phyloP scores from a whole-genome alignment of 192 early-diverging fungal species.

The Radiomyces spectabilis region DNA sequence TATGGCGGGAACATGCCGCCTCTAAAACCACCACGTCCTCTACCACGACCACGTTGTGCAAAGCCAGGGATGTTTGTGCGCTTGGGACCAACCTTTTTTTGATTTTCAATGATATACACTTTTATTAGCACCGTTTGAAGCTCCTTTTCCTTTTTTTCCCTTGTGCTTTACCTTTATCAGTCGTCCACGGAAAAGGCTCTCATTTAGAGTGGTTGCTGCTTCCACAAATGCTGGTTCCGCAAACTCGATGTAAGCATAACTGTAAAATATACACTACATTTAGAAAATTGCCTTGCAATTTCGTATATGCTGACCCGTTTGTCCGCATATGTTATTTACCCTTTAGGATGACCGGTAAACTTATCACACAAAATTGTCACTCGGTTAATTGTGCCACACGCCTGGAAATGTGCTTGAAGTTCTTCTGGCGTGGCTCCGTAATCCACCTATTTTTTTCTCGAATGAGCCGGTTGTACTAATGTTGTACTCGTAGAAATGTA shows the following conservation, averaged over 20 bases:
- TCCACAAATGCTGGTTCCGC: constrained; percentile 65
- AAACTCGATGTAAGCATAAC: constrained; percentile 94
- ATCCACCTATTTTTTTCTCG: constrained; percentile 75
- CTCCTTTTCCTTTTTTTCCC: background rate
- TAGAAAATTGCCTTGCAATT: background rate
- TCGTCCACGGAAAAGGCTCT: constrained; percentile 78
- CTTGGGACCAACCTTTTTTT: constrained; percentile 51
- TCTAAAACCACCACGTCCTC: constrained; percentile 57
- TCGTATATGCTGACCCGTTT: background rate
- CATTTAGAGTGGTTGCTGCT: constrained; percentile 77
- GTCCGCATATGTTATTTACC: constrained; percentile 20
- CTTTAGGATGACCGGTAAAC: constrained; percentile 80
- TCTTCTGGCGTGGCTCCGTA: constrained; percentile 88
- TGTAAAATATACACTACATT: background rate
- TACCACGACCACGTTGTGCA: constrained; percentile 65
- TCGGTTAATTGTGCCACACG: constrained; percentile 96
- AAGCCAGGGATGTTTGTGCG: constrained; percentile 88
- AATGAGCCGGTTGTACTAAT: no score
- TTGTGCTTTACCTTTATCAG: constrained; percentile 64
- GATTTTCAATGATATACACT: background rate
- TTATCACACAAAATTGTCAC: constrained; percentile 93
- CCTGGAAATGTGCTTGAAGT: constrained; percentile 85
- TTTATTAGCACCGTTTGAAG: background rate
- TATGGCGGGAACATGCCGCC: constrained; percentile 3
- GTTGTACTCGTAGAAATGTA: background rate